Percentiles rank a stretch among this genome's conserved stretches.
phyloP scores from a whole-genome alignment of 1,284 basidiomycete genomes.

The Tylopilus orsonianus region DNA sequence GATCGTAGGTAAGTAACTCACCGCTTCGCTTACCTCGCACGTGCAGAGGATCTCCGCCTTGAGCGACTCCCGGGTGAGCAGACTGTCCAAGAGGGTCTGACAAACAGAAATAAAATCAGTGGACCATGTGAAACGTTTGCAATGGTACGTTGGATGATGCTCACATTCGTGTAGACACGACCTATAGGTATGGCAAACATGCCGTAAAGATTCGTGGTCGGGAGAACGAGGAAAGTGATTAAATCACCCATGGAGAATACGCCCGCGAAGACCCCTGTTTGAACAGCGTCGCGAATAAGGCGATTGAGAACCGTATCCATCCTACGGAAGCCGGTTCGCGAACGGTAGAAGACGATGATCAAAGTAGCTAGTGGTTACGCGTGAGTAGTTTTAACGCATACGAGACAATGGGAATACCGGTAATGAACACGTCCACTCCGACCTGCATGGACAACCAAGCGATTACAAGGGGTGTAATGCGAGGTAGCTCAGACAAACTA shows the following conservation, averaged over 20 bases:
- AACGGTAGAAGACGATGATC: background rate
- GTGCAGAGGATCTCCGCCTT: background rate
- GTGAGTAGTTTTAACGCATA: background rate
- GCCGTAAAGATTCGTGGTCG: background rate
- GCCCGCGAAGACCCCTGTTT: background rate
- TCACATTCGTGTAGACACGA: constrained; percentile 1
- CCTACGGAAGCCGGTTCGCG: background rate
- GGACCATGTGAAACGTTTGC: no score
- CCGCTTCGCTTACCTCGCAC: background rate
- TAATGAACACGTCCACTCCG: background rate
- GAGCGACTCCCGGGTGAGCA: no score
- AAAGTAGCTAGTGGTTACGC: background rate
- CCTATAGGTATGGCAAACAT: constrained; percentile 2
- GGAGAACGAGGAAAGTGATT: background rate
- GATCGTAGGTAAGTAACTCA: background rate
- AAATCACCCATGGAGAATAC: background rate
- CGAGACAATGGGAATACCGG: background rate
- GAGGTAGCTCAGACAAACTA: background rate
- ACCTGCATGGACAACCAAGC: background rate
- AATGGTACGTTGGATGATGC: no score
- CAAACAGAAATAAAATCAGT: no score
- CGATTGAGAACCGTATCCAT: background rate
- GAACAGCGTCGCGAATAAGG: background rate
- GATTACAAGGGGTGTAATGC: background rate
- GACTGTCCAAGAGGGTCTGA: no score